Evolutionary conservation across 495 filamentous ascomycete species (phyloP), one percentile per base, ranked within the genome.

Genomic region (Daldinia childiae): DNA sequence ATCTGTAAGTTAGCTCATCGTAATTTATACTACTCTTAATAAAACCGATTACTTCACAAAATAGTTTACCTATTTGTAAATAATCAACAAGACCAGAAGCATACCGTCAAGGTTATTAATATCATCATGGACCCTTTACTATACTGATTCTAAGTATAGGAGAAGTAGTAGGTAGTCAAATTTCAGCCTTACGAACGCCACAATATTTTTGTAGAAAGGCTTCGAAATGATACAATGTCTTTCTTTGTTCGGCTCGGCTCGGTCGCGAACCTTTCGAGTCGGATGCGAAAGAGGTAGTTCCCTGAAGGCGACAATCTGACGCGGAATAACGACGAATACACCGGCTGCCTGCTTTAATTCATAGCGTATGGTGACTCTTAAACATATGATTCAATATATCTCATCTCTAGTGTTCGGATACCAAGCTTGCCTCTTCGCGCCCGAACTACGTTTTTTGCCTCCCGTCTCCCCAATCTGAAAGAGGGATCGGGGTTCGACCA

Each of bases 221-320:
- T 26, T 55, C 48, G 55, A 4, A 48, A 48, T 21, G 7, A 11
- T 24, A 48, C 3, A 48, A 48, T 48, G 19, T 11, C 43, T 45
- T 45, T 19, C 41, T 48, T 48, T 24, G 43, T 48, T 48, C 43
- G 43, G 17, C 43, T 56, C 5, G 29, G 30, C 39, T 63, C 59
- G 58, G 64, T 39, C 27, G 51, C 68, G 63, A 56, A 38, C 39
- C 15, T 12, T 57, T 32, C 24, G 19, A 19, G 15, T 72, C 69
- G 63, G 64, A 4, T 48, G 27, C 68, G 58, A 71, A 50, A 26
- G n/a, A n/a, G n/a, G 4, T 12, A 43, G 14, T 29, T 34, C 48
- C 29, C 14, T 26, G 39, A 62, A 58, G 68, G 62, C 68, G 24
- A 72, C 55, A 68, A 60, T 43, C 56, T 64, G 60, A 68, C 69